phyloP scores from a whole-genome alignment of 1,139 yeast species.

The Torulaspora globosa region DNA sequence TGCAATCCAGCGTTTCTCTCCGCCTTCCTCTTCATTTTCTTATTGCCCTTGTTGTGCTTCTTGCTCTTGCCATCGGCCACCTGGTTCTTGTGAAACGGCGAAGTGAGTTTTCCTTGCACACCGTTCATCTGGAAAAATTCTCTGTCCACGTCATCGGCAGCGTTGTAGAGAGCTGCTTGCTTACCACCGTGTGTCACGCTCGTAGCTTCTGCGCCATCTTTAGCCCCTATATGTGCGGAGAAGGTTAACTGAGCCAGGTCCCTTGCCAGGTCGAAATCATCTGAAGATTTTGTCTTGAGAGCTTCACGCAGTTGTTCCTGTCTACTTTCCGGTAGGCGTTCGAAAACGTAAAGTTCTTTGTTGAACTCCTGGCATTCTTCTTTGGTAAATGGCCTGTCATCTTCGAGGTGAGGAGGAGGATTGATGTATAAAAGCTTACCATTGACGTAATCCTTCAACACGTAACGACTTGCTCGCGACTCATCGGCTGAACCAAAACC shows the following conservation, averaged over 20 bases:
- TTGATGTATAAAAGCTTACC: conserved; percentile 82
- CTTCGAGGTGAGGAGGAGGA: conserved; percentile 72
- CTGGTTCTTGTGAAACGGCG: conserved; percentile 66
- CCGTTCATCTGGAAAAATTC: conserved; percentile 73
- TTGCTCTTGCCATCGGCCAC: conserved; percentile 43
- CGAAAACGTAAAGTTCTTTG: conserved; percentile 61
- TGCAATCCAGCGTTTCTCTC: conserved; percentile 11
- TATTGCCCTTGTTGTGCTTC: conserved; percentile 75
- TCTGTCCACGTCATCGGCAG: conserved; percentile 74
- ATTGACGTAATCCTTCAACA: conserved; percentile 89
- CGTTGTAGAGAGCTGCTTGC: conserved; percentile 72
- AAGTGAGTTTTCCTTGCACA: conserved; percentile 57
- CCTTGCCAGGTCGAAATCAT: conserved; percentile 57
- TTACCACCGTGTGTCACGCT: conserved; percentile 66
- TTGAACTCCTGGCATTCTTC: conserved; percentile 67
- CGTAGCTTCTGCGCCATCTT: conserved; percentile 41
- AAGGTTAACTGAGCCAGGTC: conserved; percentile 73
- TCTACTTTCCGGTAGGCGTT: conserved; percentile 66
- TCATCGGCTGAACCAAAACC: conserved; percentile 97
- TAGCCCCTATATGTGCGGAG: conserved; percentile 64
- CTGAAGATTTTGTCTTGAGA: conserved; percentile 51
- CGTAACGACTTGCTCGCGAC: conserved; percentile 87
- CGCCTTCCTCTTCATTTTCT: conserved; percentile 41
- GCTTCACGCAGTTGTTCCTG: conserved; percentile 65
- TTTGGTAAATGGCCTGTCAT: conserved; percentile 44